Evolutionary conservation across 805 yeast genomes (phyloP), one percentile per base, ranked within the genome.

Genomic region (Metschnikowia sp.): DNA sequence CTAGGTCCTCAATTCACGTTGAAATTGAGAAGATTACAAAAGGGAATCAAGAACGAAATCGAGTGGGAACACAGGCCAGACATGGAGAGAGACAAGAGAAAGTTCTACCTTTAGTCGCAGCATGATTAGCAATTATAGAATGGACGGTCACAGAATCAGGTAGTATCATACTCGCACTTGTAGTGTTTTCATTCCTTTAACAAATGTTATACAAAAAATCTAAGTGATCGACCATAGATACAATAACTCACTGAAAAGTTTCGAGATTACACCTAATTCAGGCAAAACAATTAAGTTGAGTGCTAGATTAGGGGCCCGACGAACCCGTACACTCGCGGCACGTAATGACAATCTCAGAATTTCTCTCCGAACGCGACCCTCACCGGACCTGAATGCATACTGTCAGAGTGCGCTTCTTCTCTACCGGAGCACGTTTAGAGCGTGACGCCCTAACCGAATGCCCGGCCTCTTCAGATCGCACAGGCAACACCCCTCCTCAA

Each of bases 21-120:
- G 64, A 84, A 86, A 62, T 70, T 94, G 56, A 81, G 96, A 66
- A 78, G 98, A 61, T 73, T 94, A 49, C 98, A 92, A 66, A 86
- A 83, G 69, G 99, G 98, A 44, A 78, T 94, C 59, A 83, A 83
- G 61, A 96, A 89, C 56, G 98, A 92, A 60, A 76, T 87, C 28
- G 97, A 89, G 60, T 92, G 98, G 97, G 97, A 94, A 68, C 96
- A 90, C 70, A 81, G 88, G 57, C 84, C 97, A 3, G 96, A 88
- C 55, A 91, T 94, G 98, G 98, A 94, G 66, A 85, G 86, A 60
- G 97, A 92, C 66, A 92, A 91, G 82, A 83, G 84, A 69, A 90
- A 88, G 79, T 92, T 92, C 64, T 85, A 89, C 62, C 70, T 92
- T 56, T 92, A 72, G 55, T 11, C 8, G 9, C 26, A 26, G 22